These are phyloP conservation scores for Tillandsia leiboldiana DNA, from an alignment of 176 grass and related monocot species.

Conservation along the genomic window DNA sequence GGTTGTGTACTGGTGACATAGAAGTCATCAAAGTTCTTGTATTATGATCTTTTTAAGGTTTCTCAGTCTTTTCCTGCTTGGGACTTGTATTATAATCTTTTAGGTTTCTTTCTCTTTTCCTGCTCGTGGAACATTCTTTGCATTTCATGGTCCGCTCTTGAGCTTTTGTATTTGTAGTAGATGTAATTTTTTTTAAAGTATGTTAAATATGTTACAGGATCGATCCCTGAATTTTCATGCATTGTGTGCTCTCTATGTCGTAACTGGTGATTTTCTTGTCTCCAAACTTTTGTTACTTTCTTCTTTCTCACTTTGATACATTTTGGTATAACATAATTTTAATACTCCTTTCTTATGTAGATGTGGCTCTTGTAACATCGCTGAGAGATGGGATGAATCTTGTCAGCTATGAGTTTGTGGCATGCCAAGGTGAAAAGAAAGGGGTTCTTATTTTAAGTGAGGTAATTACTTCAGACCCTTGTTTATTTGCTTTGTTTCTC, in stretches of 20 bases:
- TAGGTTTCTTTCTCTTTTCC: neutral
- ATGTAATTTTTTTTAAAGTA: neutral
- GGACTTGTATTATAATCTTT: neutral
- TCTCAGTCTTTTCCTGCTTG: too few species aligned
- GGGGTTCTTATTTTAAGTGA: conserved; percentile 95
- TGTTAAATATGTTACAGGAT: conserved; percentile 46
- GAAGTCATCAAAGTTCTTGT: too few species aligned
- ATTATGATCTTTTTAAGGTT: too few species aligned
- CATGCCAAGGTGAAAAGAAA: conserved; percentile 93
- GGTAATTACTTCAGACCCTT: conserved; percentile 30
- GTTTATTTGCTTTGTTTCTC: neutral
- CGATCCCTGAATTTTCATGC: conserved; percentile 91
- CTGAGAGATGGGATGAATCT: conserved; percentile 99
- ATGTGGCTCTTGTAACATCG: conserved; percentile 98
- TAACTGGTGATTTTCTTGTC: conserved; percentile 58
- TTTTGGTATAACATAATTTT: neutral
- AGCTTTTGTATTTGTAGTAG: neutral
- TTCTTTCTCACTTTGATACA: neutral
- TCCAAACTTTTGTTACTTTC: conserved; percentile 1
- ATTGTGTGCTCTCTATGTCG: conserved; percentile 88
- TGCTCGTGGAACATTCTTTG: neutral
- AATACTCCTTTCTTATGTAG: conserved; percentile 32
- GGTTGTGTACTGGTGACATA: too few species aligned
- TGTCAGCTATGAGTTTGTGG: conserved; percentile 99
- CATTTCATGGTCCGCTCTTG: neutral